Evolutionary conservation across 352 stramenopile genomes (phyloP), one percentile per base, ranked within the genome.

Genomic region (Globisporangium middletonii): DNA sequence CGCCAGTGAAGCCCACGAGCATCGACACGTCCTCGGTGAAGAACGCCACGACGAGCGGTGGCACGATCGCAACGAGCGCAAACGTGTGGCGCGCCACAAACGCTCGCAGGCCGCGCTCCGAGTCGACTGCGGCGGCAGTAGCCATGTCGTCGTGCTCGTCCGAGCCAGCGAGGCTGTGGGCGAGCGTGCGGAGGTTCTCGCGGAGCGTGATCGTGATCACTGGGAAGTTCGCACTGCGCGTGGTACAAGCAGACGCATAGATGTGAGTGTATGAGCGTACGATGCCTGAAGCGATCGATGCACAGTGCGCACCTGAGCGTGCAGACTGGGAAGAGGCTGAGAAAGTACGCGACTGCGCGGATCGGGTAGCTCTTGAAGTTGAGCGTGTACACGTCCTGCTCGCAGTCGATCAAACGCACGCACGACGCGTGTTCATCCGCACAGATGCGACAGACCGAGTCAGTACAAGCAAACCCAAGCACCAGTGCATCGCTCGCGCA

Each of bases 21-120:
- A 93, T 92, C 37, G 82, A 89, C 61, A 95, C 85, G 72, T 95
- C 85, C 47, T 95, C 85, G 2, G 85, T 95, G 67, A 86, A 93
- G 68, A 95, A 85, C 44, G 85, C 85, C 28, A 95, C 79, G 12
- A 91, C 57, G 55, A 93, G 77, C 49, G 85, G 83, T 33, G 85
- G 85, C 49, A 91, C 66, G 68, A 93, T 67, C 35, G 85, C 83
- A 47, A 86, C 58, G 26, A 95, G 60, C 43, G 79, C 81, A 64
- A 86, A 93, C 53, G 76, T 61, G 68, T 92, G 77, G 42, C 65
- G 73, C 63, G 71, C 51, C 30, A 87, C 45, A 43, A 89, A 88
- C 11, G 59, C 77, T 16, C 54, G 38, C 54, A 76, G 23, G 30
- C 64, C 19, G 57, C 54, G 23, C 12, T 27, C 33, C 27, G 57